phyloP scores from a whole-genome alignment of 345 rosid species.

The Brassica juncea region DNA sequence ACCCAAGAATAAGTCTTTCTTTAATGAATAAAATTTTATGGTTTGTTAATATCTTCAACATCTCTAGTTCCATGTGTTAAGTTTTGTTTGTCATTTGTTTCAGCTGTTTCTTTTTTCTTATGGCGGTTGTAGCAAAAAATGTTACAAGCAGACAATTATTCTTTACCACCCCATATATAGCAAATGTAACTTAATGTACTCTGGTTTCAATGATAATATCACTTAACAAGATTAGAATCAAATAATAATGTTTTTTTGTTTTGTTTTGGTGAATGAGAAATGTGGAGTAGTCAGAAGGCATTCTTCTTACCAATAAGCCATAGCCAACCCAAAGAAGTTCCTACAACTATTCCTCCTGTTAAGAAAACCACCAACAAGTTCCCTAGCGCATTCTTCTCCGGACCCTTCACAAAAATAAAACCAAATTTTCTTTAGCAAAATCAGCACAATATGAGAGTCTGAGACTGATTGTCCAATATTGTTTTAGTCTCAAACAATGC shows the following conservation, averaged over 20 bases:
- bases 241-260: not conserved
- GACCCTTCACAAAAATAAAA: constrained; percentile 56
- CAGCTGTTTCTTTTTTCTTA: not conserved
- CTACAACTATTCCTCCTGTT: constrained; percentile 55
- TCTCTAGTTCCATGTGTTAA: not conserved
- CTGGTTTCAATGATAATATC: not conserved
- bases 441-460: not conserved
- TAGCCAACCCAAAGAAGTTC: constrained; percentile 67
- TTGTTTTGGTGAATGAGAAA: not conserved
- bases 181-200: not conserved
- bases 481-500: not conserved
- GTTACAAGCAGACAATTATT: not conserved
- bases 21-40: too few species aligned
- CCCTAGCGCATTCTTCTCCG: constrained; percentile 85
- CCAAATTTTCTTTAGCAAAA: not conserved
- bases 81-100: not conserved
- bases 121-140: not conserved
- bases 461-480: not conserved
- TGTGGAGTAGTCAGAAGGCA: constrained; percentile 39
- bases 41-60: not conserved
- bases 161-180: not conserved
- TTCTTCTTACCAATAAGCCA: constrained; percentile 72
- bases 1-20: too few species aligned
- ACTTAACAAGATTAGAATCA: not conserved
- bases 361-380: constrained; percentile 65